A percentile compares a stretch with the other conserved stretches of the same genome.
Evolutionary conservation across 73 alveolate species (phyloP).

Genomic region (Blepharisma japonicum): DNA sequence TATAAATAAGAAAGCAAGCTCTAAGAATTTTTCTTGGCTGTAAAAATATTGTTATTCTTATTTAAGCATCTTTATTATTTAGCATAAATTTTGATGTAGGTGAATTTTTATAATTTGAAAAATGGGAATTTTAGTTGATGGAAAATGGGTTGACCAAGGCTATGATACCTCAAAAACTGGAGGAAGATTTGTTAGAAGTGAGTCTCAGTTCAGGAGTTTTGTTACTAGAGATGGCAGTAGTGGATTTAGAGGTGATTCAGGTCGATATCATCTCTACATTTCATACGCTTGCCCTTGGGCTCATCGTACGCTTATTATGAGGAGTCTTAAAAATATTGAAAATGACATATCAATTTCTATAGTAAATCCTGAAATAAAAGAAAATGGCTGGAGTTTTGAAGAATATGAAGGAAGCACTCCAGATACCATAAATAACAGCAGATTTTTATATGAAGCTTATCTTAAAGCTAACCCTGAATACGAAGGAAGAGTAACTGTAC

Average conservation of each 20-base stretch:
- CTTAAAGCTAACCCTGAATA: conserved; percentile 12
- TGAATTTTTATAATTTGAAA: neutral
- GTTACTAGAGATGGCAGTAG: neutral
- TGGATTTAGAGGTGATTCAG: conserved; percentile 6
- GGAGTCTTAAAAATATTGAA: conserved; percentile 40
- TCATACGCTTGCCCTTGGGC: conserved; percentile 65
- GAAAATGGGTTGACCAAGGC: conserved; percentile 27
- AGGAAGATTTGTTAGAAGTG: conserved; percentile 8
- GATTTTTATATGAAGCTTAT: conserved; percentile 16
- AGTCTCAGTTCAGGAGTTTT: neutral
- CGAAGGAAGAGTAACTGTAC: conserved; percentile 38
- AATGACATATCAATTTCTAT: conserved; percentile 44
- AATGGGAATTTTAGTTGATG: conserved; percentile 17
- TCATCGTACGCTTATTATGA: conserved; percentile 29
- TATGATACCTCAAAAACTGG: neutral
- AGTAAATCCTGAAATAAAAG: neutral
- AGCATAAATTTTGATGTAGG: no score
- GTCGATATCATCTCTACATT: conserved; percentile 39
- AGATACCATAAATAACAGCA: conserved; percentile 1
- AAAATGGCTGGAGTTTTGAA: conserved; percentile 3
- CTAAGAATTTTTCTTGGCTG: no score
- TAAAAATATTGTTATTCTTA: no score
- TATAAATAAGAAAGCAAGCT: no score
- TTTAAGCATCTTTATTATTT: no score
- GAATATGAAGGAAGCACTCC: conserved; percentile 27